A percentile compares a stretch with the other conserved stretches of the same genome.
Conservation (phyloP, 805 yeast genomes). For the Wickerhamomyces rabaulensis region DNA sequence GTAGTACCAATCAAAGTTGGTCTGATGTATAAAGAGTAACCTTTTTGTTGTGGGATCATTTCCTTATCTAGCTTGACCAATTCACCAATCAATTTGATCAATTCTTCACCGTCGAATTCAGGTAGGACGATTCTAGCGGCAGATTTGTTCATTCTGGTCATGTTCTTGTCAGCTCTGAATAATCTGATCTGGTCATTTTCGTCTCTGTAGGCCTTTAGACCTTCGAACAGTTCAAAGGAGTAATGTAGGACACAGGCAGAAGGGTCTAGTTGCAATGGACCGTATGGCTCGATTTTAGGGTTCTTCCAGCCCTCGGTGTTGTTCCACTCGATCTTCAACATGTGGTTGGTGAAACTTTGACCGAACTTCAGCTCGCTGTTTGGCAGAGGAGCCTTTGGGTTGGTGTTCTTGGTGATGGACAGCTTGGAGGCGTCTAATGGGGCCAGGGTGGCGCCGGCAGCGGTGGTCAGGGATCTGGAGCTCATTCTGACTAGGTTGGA, state of each 20-base stretch:
- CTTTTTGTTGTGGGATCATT: conserved; percentile 79
- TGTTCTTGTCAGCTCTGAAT: conserved; percentile 89
- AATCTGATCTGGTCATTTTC: conserved; percentile 62
- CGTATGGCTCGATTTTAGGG: conserved; percentile 88
- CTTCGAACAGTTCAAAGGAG: conserved; percentile 93
- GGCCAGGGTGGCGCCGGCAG: conserved; percentile 21
- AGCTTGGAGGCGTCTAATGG: conserved; percentile 53
- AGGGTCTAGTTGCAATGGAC: conserved; percentile 73
- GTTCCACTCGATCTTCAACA: conserved; percentile 84
- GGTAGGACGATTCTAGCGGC: conserved; percentile 90
- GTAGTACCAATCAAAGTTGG: conserved; percentile 95
- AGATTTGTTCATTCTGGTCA: conserved; percentile 85
- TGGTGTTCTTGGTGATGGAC: conserved; percentile 37
- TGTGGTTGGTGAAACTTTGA: conserved; percentile 77
- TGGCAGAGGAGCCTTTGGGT: conserved; percentile 52
- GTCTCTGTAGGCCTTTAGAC: conserved; percentile 84
- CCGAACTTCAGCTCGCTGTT: conserved; percentile 67
- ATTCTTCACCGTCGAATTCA: conserved; percentile 72
- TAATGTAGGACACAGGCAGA: conserved; percentile 90
- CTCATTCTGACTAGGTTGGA: conserved; percentile 2
- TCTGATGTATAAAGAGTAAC: conserved; percentile 88
- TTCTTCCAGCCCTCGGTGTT: conserved; percentile 73
- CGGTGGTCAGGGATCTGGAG: conserved; percentile 10
- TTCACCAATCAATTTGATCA: conserved; percentile 70
- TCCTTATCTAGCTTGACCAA: conserved; percentile 68